Base-by-base conservation (phyloP, 192 early-diverging fungal species). In the Mortierella claussenii region DNA sequence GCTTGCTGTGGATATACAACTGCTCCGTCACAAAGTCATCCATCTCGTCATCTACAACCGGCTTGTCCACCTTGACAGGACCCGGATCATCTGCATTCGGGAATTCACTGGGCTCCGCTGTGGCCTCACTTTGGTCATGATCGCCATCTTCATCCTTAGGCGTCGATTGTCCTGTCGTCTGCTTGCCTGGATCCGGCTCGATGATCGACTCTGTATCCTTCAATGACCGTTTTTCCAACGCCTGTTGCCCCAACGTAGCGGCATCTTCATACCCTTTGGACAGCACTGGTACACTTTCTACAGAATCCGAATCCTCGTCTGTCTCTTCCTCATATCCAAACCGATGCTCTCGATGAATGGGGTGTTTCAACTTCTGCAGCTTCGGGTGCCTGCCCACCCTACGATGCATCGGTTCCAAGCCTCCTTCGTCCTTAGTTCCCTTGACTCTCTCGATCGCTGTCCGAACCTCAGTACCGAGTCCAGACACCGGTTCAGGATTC, bases 1-100 rank as follows among this genome's bases (percentile, higher is more conserved):
- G 68, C 65, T 96, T 92, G 55, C 87, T 89, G 81, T 96, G 95
- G 37, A 96, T 89, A 71, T 96, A 96, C 27, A 96, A 74, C 47
- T 90, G 84, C 73, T 95, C 94, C 0, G 93, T 92, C 1, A 96
- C 87, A 68, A 82, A 86, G 17, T 82, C 74, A 20, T 66, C 34
- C 32, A 76, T 31, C 26, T 76, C 73, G 24, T 76, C 36, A 18
- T 76, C 73, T 15, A 67, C 73, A 49, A 67, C 30, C 2, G 45
- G 64, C 11, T 40, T 26, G 3, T 43, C 30, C 2, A 37, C 60
- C 1, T 42, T n/a, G 9, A 26, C 21, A n/a, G n/a, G n/a, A 4
- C 20, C 58, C 13, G 21, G 32, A 9, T 21, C 28, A 31, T 44
- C 60, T 8, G 37, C 65, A 12, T 23, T 34, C 12, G 48, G 65